phyloP scores from a whole-genome alignment of 176 grass and related monocot genomes.

The Canna indica region DNA sequence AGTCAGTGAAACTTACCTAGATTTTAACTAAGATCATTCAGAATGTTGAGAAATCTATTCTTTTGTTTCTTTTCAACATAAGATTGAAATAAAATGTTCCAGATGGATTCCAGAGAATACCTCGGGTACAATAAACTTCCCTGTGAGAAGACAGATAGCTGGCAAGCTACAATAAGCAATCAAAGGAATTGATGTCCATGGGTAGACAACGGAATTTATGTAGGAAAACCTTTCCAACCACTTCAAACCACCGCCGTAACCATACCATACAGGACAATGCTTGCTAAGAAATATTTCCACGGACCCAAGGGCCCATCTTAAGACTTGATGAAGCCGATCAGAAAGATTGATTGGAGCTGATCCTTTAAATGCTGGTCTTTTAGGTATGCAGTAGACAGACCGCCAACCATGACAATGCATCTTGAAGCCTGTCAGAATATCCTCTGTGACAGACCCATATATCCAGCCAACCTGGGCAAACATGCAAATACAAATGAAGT shows the following conservation, averaged over 20 bases:
- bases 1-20: too few relatives aligned
- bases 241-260: conserved; percentile 41
- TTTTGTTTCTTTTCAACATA: too few relatives aligned
- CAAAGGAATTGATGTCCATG: conserved; percentile 43
- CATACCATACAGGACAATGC: conserved; percentile 55
- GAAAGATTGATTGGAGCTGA: conserved; percentile 48
- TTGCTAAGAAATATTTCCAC: conserved; percentile 52
- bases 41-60: too few relatives aligned
- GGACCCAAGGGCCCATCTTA: conserved; percentile 44
- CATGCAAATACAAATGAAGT: not conserved
- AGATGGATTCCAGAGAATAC: conserved; percentile 11
- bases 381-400: conserved; percentile 46
- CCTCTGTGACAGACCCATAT: conserved; percentile 42
- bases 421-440: conserved; percentile 46
- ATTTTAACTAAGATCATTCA: too few relatives aligned
- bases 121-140: conserved; percentile 47
- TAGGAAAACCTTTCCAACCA: conserved; percentile 38
- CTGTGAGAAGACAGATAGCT: conserved; percentile 38
- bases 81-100: not conserved
- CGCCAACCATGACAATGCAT: conserved; percentile 55
- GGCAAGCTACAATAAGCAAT: conserved; percentile 44
- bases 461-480: conserved; percentile 40
- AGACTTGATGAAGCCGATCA: conserved; percentile 41
- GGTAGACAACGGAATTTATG: conserved; percentile 45
- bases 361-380: conserved; percentile 41